phyloP scores from a whole-genome alignment of 2,329 filamentous ascomycete species.

The Rhinocladiella similis region DNA sequence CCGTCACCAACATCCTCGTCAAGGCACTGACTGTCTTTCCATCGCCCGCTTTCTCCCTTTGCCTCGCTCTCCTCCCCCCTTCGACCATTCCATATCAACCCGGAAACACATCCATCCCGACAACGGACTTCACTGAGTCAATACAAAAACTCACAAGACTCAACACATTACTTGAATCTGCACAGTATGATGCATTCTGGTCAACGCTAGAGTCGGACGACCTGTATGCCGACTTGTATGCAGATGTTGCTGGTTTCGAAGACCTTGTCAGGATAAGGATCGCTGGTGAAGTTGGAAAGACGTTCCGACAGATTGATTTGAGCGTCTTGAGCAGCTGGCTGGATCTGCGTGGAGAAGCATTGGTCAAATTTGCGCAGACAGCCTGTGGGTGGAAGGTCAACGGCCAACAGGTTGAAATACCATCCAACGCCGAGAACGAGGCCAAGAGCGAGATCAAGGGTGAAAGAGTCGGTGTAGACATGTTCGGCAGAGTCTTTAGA shows the following conservation, averaged over 20 bases:
- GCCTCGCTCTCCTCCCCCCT: constrained; percentile 88
- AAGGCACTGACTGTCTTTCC: constrained; percentile 98
- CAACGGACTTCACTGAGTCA: constrained; percentile 71
- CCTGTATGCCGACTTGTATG: constrained; percentile 90
- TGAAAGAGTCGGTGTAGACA: constrained; percentile 73
- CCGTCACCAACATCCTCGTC: constrained; percentile 98
- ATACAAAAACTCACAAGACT: constrained; percentile 82
- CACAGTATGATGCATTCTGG: constrained; percentile 93
- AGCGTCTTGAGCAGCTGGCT: constrained; percentile 73
- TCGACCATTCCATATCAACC: constrained; percentile 68
- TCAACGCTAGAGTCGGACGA: constrained; percentile 88
- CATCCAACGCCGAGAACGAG: constrained; percentile 95
- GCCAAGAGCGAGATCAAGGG: constrained; percentile 92
- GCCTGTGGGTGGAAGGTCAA: constrained; percentile 86
- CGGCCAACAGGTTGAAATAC: constrained; percentile 67
- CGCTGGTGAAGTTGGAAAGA: constrained; percentile 79
- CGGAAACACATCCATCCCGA: constrained; percentile 42
- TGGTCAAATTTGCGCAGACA: constrained; percentile 77
- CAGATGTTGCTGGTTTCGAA: constrained; percentile 93
- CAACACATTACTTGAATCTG: constrained; percentile 83
- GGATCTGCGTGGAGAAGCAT: constrained; percentile 64
- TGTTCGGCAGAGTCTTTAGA: constrained; percentile 67
- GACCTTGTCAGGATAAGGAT: constrained; percentile 89
- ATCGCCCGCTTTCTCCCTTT: constrained; percentile 89
- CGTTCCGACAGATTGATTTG: constrained; percentile 71